phyloP scores from a whole-genome alignment of 2,329 filamentous ascomycete species.

The Cladobotryum mycophilum region DNA sequence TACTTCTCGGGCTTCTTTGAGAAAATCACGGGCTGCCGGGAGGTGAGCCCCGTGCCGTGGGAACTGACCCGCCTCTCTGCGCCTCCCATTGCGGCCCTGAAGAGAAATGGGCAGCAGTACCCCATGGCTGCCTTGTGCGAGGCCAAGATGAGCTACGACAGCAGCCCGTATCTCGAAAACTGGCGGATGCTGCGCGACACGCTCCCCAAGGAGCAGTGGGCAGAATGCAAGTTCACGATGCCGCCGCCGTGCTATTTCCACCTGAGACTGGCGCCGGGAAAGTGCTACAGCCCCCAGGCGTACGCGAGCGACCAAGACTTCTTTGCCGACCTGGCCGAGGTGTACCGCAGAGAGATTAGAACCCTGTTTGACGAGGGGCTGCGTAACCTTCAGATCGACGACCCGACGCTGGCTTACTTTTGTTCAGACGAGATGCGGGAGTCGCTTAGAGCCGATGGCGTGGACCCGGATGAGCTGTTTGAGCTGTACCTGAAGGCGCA shows the following conservation, averaged over 20 bases:
- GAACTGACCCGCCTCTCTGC: conserved; percentile 31
- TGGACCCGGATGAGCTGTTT: conserved; percentile 58
- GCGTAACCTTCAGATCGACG: conserved; percentile 54
- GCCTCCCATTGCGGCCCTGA: conserved; percentile 33
- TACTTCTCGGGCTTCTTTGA: conserved; percentile 46
- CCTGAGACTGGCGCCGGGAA: conserved; percentile 41
- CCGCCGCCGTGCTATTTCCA: conserved; percentile 66
- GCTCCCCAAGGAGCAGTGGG: conserved; percentile 53
- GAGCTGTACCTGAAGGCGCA: conserved; percentile 67
- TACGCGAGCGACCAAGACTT: conserved; percentile 49
- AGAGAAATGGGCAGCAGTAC: conserved; percentile 32
- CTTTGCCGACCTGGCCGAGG: conserved; percentile 50
- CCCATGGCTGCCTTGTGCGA: conserved; percentile 36
- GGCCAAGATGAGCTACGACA: conserved; percentile 35
- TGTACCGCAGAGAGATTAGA: conserved; percentile 49
- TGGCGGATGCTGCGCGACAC: conserved; percentile 31
- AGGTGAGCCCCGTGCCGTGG: conserved; percentile 33
- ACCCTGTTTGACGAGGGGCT: conserved; percentile 49
- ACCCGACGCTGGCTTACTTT: conserved; percentile 60
- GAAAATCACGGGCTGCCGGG: conserved; percentile 35
- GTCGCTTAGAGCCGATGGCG: conserved; percentile 51
- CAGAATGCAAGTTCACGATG: conserved; percentile 62
- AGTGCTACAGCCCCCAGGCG: conserved; percentile 46
- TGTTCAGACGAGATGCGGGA: conserved; percentile 62
- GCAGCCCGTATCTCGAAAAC: conserved; percentile 38